These are phyloP conservation scores for Rhazya stricta DNA, from an alignment of 257 asterid species.

Conservation along the genomic window DNA sequence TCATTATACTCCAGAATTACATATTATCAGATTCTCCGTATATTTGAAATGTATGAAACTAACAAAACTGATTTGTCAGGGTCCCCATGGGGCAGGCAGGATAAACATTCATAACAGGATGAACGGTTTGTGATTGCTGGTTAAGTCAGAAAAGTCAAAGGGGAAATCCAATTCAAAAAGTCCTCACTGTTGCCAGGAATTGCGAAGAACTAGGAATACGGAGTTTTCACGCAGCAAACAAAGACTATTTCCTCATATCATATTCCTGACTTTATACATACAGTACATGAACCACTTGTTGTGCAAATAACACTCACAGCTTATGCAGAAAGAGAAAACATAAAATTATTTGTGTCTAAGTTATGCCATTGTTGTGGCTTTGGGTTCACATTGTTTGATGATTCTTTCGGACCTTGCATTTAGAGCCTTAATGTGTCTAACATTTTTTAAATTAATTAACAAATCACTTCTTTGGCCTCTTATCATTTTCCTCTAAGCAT, in stretches of 20 bases:
- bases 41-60: conserved; percentile 2
- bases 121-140: background rate
- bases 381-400: background rate
- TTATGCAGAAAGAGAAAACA: background rate
- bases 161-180: background rate
- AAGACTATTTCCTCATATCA: background rate
- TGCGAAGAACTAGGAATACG: background rate
- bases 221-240: background rate
- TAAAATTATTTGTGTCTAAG: background rate
- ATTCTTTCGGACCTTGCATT: background rate
- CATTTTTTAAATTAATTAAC: background rate
- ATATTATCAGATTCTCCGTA: background rate
- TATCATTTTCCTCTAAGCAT: background rate
- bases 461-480: no score
- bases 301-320: background rate
- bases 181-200: background rate
- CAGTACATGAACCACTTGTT: background rate
- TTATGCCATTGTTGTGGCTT: background rate
- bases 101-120: background rate
- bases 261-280: background rate
- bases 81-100: background rate
- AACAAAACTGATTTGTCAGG: background rate
- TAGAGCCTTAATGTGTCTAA: background rate
- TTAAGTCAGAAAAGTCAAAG: background rate
- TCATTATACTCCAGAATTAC: background rate